phyloP scores from a whole-genome alignment of 1,139 yeast genomes.

The Saccharomyces hybrid region DNA sequence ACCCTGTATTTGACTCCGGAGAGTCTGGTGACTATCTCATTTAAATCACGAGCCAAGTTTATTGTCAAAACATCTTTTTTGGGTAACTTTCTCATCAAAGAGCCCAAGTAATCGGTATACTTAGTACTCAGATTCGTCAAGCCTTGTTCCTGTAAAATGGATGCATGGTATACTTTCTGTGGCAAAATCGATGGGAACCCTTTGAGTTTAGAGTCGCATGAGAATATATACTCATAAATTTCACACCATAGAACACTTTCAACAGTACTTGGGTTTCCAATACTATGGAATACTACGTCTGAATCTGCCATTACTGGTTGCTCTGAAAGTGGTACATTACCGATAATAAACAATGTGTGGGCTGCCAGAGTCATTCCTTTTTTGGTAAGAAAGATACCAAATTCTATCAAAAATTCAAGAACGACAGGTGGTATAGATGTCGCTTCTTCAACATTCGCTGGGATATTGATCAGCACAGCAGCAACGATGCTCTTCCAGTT shows the following conservation, averaged over 20 bases:
- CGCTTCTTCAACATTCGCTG: constrained; percentile 1
- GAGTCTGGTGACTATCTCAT: constrained; percentile 22
- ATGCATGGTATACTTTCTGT: constrained; percentile 28
- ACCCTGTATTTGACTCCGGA: constrained; percentile 25
- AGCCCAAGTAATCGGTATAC: constrained; percentile 23
- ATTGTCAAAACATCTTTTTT: constrained; percentile 18
- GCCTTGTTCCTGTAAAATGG: constrained; percentile 26
- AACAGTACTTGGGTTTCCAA: constrained; percentile 25
- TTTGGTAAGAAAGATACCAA: constrained; percentile 45
- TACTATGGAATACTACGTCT: constrained; percentile 18
- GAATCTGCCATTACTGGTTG: constrained; percentile 19
- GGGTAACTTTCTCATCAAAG: constrained; percentile 18
- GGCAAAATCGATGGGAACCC: constrained; percentile 21
- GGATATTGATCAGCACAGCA: constrained; percentile 32
- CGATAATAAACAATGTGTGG: constrained; percentile 42
- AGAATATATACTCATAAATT: constrained; percentile 50
- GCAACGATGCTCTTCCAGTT: constrained; percentile 50
- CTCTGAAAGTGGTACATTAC: constrained; percentile 41
- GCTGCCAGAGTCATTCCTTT: constrained; percentile 38
- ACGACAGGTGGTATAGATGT: constrained; percentile 34
- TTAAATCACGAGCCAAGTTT: constrained; percentile 18
- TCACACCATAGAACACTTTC: constrained; percentile 38
- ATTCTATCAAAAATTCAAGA: constrained; percentile 43
- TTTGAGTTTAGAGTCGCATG: constrained; percentile 16
- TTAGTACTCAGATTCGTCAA: constrained; percentile 24